Base-by-base conservation (phyloP, 108 stramenopile species). In the Mayamaea pseudoterrestris region DNA sequence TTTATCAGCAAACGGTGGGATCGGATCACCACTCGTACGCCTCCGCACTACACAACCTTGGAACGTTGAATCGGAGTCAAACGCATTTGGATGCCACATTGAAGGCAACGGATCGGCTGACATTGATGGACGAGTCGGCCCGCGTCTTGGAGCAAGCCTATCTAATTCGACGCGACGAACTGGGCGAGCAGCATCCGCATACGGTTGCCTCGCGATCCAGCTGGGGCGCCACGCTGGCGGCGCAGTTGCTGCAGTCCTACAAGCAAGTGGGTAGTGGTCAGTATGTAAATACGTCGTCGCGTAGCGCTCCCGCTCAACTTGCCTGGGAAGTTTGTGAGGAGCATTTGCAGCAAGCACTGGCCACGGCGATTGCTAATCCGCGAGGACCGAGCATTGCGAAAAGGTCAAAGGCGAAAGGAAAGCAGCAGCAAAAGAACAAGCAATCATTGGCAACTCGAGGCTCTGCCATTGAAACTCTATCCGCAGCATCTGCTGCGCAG, bases 21-120 rank as follows among this genome's bases (percentile, higher is more conserved):
- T 65, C 68, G 26, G 88, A 90, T 68, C 88, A 90, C 60, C 78
- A 75, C 27, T 63, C 53, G 40, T 85, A 85, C 56, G 88, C 81
- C 41, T 61, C 70, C 17, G 73, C 78, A 7, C 56, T 85, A 44
- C 79, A 82, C 66, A 90, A 90, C 61, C 57, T 85, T 50, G 88
- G 78, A 23, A 80, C 60, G 60, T 61, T 90, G 20, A 74, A 80
- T 59, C 73, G 77, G 44, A 51, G 61, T 20, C 80, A 65, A 59
- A 65, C 63, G 30, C 75, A 55, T 63, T 74, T 76, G 50, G 80
- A 76, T 57, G 65, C 58, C 35, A 66, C 46, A 46, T 44, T 74
- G 54, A 74, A 60, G 47, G 73, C 78, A 0, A 71, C 83, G 32
- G 76, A 84, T 36, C 77, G 82, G 16, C 44, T 84, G 43, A 55